phyloP scores from a whole-genome alignment of 306 rosid species.

The Inga leiocalycina region DNA sequence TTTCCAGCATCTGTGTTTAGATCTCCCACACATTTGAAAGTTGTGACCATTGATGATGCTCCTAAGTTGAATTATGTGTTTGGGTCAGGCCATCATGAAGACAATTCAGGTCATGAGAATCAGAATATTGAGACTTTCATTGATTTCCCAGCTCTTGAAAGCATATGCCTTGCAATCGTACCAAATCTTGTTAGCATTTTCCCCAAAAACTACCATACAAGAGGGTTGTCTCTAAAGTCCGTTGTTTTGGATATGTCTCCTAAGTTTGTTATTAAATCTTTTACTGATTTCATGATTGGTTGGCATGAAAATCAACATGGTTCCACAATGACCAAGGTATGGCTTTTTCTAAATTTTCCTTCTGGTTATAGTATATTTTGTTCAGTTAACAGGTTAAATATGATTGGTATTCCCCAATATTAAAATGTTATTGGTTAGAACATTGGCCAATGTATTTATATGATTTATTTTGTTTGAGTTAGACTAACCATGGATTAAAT shows the following conservation, averaged over 20 bases:
- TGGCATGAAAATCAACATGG: not conserved
- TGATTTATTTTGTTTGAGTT: not conserved
- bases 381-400: not conserved
- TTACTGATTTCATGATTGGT: slow-evolving; percentile 1
- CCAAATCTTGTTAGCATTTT: not conserved
- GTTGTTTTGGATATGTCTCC: not conserved
- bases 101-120: not conserved
- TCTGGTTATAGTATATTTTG: not conserved
- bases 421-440: not conserved
- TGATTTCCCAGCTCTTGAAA: not conserved
- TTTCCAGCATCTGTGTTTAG: not conserved
- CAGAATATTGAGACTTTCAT: not conserved
- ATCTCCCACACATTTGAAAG: not conserved
- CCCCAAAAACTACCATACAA: not conserved
- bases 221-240: not conserved
- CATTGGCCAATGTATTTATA: not conserved
- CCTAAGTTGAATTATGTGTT: slow-evolving; percentile 3
- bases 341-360: not conserved
- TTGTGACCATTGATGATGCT: not conserved
- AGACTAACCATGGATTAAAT: not conserved
- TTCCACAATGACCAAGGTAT: not conserved
- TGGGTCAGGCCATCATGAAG: not conserved
- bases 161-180: not conserved
- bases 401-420: not conserved
- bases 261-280: not conserved